These are phyloP conservation scores for Botrytis fragariae DNA, from an alignment of 2,329 filamentous ascomycete species.

Conservation along the genomic window DNA sequence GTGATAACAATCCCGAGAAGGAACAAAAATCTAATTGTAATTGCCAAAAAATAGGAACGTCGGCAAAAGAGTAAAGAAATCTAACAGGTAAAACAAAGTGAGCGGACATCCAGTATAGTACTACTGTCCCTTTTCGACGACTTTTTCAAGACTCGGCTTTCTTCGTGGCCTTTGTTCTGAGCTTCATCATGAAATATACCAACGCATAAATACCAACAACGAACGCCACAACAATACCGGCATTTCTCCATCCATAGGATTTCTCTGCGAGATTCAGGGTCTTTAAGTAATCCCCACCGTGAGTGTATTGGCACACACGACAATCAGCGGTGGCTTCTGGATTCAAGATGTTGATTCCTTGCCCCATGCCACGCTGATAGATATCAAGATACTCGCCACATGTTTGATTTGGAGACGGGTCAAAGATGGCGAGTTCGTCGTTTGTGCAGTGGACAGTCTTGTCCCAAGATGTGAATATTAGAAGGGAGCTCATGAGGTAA, in stretches of 20 bases:
- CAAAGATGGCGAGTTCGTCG: slow-evolving; percentile 48
- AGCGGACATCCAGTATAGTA: background rate
- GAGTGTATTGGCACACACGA: slow-evolving; percentile 58
- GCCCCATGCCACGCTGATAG: slow-evolving; percentile 50
- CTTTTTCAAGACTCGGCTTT: slow-evolving; percentile 37
- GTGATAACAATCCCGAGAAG: background rate
- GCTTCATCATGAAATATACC: slow-evolving; percentile 50
- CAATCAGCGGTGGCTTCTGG: slow-evolving; percentile 56
- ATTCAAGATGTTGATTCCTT: slow-evolving; percentile 54
- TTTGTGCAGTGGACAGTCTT: slow-evolving; percentile 47
- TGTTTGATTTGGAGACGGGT: slow-evolving; percentile 46
- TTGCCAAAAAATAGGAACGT: background rate
- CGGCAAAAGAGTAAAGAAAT: background rate
- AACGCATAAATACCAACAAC: slow-evolving; percentile 43
- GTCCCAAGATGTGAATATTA: slow-evolving; percentile 52
- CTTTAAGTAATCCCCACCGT: slow-evolving; percentile 58
- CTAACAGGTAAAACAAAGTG: background rate
- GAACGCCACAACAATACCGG: slow-evolving; percentile 49
- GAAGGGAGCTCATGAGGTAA: slow-evolving; percentile 56
- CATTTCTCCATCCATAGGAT: slow-evolving; percentile 65
- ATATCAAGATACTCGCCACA: slow-evolving; percentile 56
- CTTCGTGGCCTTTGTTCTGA: slow-evolving; percentile 48
- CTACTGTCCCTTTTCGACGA: background rate
- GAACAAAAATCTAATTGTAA: background rate
- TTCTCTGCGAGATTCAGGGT: slow-evolving; percentile 60